Conservation (phyloP, 441 rosid genomes). For the Erodium texanum region DNA sequence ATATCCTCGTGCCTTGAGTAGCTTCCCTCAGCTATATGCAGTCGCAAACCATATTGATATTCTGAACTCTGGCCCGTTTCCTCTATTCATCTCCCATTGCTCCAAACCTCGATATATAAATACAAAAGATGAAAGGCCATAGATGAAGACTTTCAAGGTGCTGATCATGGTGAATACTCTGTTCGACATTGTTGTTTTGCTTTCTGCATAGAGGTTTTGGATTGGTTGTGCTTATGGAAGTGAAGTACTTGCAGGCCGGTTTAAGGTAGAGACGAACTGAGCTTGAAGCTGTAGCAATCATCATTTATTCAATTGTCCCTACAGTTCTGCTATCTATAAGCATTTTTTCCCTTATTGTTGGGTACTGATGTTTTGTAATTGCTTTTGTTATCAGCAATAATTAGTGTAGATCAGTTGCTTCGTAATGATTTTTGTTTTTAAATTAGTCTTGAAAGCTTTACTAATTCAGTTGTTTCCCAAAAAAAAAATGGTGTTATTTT, state of each 20-base stretch:
- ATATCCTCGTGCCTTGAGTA: neutral
- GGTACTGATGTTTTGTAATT: neutral
- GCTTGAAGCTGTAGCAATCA: neutral
- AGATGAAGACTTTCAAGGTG: too few species aligned
- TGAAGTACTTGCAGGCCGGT: neutral
- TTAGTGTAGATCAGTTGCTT: too few species aligned
- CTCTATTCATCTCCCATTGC: too few species aligned
- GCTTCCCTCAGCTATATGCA: constrained; percentile 17
- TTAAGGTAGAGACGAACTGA: neutral
- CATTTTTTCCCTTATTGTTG: neutral
- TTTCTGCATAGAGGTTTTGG: constrained; percentile 10
- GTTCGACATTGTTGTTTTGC: neutral
- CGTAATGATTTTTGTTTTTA: too few species aligned
- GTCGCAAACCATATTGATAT: constrained; percentile 13
- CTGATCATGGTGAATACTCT: too few species aligned
- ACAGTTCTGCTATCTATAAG: neutral
- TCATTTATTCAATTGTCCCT: neutral
- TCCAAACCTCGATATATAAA: too few species aligned
- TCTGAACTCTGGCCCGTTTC: too few species aligned
- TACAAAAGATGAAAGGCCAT: too few species aligned
- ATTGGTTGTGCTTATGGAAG: neutral
- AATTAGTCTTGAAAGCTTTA: too few species aligned
- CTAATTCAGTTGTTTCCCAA: too few species aligned
- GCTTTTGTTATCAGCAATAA: too few species aligned
- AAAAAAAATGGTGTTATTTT: too few species aligned